Percentiles rank a stretch among this genome's conserved stretches.
These are phyloP conservation scores for Candida freyschussii DNA, from an alignment of 1,139 yeast species.

Conservation along the genomic window DNA sequence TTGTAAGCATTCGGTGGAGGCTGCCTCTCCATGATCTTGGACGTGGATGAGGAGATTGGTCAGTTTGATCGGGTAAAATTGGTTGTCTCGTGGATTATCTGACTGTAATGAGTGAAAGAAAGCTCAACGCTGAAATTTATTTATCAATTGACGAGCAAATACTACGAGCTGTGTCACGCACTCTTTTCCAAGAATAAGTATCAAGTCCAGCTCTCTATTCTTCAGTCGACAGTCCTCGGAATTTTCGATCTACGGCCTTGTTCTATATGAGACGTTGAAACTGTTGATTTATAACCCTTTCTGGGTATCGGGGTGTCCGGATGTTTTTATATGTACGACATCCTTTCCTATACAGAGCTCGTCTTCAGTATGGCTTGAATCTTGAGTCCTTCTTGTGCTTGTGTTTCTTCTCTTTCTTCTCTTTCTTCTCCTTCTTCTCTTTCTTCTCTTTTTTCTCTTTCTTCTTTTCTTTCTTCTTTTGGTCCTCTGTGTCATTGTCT, in stretches of 20 bases:
- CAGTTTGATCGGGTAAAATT: too few relatives aligned
- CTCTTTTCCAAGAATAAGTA: background rate
- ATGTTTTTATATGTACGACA: constrained; percentile 1
- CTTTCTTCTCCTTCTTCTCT: constrained; percentile 23
- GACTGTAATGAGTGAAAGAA: background rate
- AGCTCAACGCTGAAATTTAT: background rate
- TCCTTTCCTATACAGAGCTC: background rate
- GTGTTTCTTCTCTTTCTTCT: constrained; percentile 25
- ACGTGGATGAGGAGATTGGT: background rate
- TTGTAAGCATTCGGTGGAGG: constrained; percentile 49
- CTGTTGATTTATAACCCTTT: background rate
- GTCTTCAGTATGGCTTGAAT: constrained; percentile 47
- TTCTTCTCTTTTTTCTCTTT: constrained; percentile 16
- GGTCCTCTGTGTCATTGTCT: too few relatives aligned
- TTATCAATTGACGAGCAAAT: background rate
- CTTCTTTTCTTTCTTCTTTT: constrained; percentile 29
- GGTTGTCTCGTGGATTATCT: too few relatives aligned
- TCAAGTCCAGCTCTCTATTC: too few relatives aligned
- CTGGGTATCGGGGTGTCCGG: constrained; percentile 5
- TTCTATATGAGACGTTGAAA: too few relatives aligned
- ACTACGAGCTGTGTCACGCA: background rate
- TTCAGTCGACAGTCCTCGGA: too few relatives aligned
- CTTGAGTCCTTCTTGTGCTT: constrained; percentile 36
- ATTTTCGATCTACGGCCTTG: too few relatives aligned
- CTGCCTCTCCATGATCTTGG: constrained; percentile 15